Evolutionary conservation across 1,139 yeast species (phyloP), one percentile per base, ranked within the genome.

Genomic region (Suhomyces bribrorum): DNA sequence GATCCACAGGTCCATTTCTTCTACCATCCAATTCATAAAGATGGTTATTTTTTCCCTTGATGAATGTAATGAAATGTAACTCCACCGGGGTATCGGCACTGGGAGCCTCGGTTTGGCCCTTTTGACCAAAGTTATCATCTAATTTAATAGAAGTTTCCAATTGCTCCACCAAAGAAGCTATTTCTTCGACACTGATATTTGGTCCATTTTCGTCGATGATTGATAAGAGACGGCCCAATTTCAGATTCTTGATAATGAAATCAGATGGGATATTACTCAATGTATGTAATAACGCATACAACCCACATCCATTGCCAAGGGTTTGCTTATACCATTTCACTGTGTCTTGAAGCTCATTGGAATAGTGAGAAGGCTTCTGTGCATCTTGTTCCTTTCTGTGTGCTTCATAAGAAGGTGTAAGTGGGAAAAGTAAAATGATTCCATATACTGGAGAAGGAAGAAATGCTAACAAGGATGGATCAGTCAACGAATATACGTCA

Each of bases 11-110:
- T 0, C 96, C 95, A 30, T 64, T 66, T 48, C 96, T 73, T 48
- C 97, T 73, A 0, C 98, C 98, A 57, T 92, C 98, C 34, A 92
- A 71, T 59, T 92, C 97, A 50, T 79, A 86, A 22, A 90, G 58
- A 44, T 76, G 78, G n/a, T 77, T 74, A 47, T 77, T 74, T 15
- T 62, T 62, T 8, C 79, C 77, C 51, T 75, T 80, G 6, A 88
- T 73, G 53, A 85, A 83, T 7, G 92, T 74, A 24, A 92, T 81
- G 56, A 87, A 92, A 61, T 92, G 98, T 41, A 85, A 69, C 40
- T 81, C 79, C 2, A 82, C 73, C n/a, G 72, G 69, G 6, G 72
- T 86, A 1, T 69, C 77, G 4, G 92, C 83, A 5, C 65, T 66
- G 4, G 97, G 97, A 0, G 94, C 92, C 32, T 73, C 83, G 0